These are phyloP conservation scores for Plectosphaerella plurivora DNA, from an alignment of 2,329 filamentous ascomycete species.

Conservation along the genomic window DNA sequence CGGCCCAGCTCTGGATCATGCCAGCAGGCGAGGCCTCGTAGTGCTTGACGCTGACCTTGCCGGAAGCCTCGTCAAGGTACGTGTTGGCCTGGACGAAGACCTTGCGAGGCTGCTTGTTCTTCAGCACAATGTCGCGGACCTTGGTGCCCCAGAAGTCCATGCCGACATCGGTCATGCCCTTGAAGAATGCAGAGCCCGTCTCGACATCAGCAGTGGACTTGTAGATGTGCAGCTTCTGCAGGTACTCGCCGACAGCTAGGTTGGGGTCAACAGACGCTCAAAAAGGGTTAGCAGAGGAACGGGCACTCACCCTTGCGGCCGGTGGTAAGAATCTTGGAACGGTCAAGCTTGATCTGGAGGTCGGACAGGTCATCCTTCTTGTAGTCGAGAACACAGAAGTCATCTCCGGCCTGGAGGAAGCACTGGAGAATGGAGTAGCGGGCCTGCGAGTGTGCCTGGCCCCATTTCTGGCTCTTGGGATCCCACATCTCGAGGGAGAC, in stretches of 20 bases:
- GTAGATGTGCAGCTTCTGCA: slow-evolving; percentile 90
- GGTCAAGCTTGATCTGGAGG: slow-evolving; percentile 76
- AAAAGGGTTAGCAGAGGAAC: background rate
- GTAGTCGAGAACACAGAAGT: slow-evolving; percentile 81
- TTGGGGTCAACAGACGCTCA: slow-evolving; percentile 16
- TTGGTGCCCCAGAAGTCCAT: slow-evolving; percentile 78
- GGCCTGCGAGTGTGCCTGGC: slow-evolving; percentile 86
- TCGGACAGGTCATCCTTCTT: slow-evolving; percentile 71
- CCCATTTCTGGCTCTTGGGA: slow-evolving; percentile 85
- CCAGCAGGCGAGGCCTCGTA: slow-evolving; percentile 79
- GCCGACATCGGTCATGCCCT: slow-evolving; percentile 77
- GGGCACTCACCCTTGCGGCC: slow-evolving; percentile 59
- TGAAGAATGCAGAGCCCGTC: slow-evolving; percentile 74
- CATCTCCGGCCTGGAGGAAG: slow-evolving; percentile 79
- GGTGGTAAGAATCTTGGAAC: slow-evolving; percentile 77
- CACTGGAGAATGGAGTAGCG: slow-evolving; percentile 83
- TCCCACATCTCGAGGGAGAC: slow-evolving; percentile 92
- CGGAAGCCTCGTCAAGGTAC: slow-evolving; percentile 60
- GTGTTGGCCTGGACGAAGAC: slow-evolving; percentile 96
- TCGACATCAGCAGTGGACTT: slow-evolving; percentile 85
- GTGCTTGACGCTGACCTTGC: slow-evolving; percentile 73
- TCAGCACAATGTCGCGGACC: slow-evolving; percentile 70
- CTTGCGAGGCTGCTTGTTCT: slow-evolving; percentile 78
- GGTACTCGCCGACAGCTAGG: slow-evolving; percentile 72
- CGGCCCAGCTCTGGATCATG: slow-evolving; percentile 78